Percentiles rank a stretch among this genome's conserved stretches.
Conservation (phyloP, 2,329 filamentous ascomycete species). For the Botrytis aclada region DNA sequence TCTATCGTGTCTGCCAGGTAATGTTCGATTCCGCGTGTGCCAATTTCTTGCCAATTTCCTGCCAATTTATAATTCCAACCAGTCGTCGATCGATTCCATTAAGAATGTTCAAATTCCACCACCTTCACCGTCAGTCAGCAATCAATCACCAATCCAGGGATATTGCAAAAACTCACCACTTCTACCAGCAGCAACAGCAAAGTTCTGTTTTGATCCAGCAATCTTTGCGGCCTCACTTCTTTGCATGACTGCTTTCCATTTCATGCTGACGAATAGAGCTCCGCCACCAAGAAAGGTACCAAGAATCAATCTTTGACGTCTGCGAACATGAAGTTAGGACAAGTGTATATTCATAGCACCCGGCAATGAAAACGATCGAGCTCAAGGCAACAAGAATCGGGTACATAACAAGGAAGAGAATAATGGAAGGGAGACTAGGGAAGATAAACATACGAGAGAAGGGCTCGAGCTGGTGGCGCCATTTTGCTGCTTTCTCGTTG, state of each 20-base stretch:
- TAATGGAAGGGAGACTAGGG: not conserved
- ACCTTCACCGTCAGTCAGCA: slow-evolving; percentile 9
- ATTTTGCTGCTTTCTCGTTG: not conserved
- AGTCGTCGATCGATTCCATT: not conserved
- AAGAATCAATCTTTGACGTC: slow-evolving; percentile 33
- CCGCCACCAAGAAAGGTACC: slow-evolving; percentile 32
- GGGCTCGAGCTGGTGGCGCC: slow-evolving; percentile 18
- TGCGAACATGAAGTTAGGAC: slow-evolving; percentile 25
- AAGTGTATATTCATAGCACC: not conserved
- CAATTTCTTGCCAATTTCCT: not conserved
- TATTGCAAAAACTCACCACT: slow-evolving; percentile 31
- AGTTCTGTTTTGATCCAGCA: slow-evolving; percentile 32
- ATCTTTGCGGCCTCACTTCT: slow-evolving; percentile 38
- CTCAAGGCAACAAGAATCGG: not conserved
- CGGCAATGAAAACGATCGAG: not conserved
- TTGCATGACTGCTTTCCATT: slow-evolving; percentile 36
- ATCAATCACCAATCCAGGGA: not conserved
- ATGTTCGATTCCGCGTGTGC: not conserved
- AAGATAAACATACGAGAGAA: slow-evolving; percentile 13
- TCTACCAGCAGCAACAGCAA: slow-evolving; percentile 33
- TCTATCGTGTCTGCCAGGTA: not conserved
- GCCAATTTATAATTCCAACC: not conserved
- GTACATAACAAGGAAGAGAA: not conserved
- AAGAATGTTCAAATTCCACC: slow-evolving; percentile 5
- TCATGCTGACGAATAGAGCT: slow-evolving; percentile 35